Evolutionary conservation across 305 asterid species (phyloP).

Genomic region (Plantago coronopus): DNA sequence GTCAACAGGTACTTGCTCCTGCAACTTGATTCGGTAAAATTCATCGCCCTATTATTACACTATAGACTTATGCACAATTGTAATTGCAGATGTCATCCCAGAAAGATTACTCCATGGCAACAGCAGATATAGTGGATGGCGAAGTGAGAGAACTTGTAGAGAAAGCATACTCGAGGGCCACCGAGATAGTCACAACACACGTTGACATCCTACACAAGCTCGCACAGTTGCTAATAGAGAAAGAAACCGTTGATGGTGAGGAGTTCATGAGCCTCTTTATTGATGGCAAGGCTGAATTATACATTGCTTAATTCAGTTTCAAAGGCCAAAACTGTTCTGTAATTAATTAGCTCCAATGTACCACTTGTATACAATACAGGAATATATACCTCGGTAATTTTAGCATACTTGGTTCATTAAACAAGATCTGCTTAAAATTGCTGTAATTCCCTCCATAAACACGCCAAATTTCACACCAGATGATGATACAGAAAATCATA

Average conservation of each 20-base stretch:
- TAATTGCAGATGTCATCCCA: conserved; percentile 65
- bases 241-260: conserved; percentile 95
- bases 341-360: conserved; percentile 9
- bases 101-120: conserved; percentile 96
- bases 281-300: conserved; percentile 84
- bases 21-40: neutral
- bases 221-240: conserved; percentile 75
- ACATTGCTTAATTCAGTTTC: conserved; percentile 36
- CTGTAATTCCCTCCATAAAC: neutral
- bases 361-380: conserved; percentile 1
- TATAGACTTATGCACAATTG: neutral
- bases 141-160: conserved; percentile 85
- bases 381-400: neutral
- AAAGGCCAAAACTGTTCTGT: no score
- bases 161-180: conserved; percentile 68
- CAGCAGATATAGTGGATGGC: conserved; percentile 83
- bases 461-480: no score
- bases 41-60: neutral
- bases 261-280: conserved; percentile 98
- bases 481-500: no score
- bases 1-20: conserved; percentile 64
- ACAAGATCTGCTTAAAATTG: no score
- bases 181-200: conserved; percentile 55
- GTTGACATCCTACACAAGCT: conserved; percentile 85
- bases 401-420: neutral